Evolutionary conservation across 1,284 basidiomycete genomes (phyloP).

Genomic region (Sphaerobolus stellatus): DNA sequence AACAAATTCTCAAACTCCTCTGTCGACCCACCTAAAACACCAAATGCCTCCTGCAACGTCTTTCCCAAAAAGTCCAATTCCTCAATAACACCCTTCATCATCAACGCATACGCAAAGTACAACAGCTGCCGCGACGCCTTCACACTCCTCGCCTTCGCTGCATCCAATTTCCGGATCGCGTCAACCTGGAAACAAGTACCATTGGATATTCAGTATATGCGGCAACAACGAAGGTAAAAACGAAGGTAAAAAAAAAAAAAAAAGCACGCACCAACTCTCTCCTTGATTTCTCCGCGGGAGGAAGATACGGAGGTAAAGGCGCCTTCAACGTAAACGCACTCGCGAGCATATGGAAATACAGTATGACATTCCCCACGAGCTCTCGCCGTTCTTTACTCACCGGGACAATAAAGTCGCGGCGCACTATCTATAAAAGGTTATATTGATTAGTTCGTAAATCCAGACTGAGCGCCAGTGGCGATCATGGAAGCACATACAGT

Average conservation of each 20-base stretch:
- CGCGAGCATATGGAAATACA: slow-evolving; percentile 87
- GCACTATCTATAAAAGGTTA: slow-evolving; percentile 60
- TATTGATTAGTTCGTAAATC: slow-evolving; percentile 8
- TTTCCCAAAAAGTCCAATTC: slow-evolving; percentile 80
- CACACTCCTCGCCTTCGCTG: slow-evolving; percentile 75
- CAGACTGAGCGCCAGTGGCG: too few species aligned
- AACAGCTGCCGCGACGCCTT: slow-evolving; percentile 81
- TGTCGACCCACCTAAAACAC: slow-evolving; percentile 69
- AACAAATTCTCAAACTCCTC: slow-evolving; percentile 73
- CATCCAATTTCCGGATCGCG: slow-evolving; percentile 79
- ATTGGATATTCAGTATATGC: too few species aligned
- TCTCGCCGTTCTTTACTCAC: slow-evolving; percentile 85
- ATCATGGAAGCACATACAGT: slow-evolving; percentile 53
- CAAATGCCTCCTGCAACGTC: slow-evolving; percentile 83
- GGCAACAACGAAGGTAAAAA: slow-evolving; percentile 1
- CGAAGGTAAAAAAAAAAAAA: slow-evolving; percentile 3
- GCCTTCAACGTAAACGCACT: slow-evolving; percentile 87
- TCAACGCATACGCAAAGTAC: slow-evolving; percentile 91
- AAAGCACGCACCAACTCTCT: slow-evolving; percentile 61
- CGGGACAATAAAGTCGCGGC: slow-evolving; percentile 84
- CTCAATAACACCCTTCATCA: slow-evolving; percentile 88
- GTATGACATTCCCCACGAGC: slow-evolving; percentile 91
- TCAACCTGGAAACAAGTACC: slow-evolving; percentile 59
- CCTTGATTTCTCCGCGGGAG: slow-evolving; percentile 84
- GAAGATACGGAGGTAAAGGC: slow-evolving; percentile 92